A percentile compares a stretch with the other conserved stretches of the same genome.
Evolutionary conservation across 2,329 filamentous ascomycete genomes (phyloP).

Genomic region (Penicillium occitanis): DNA sequence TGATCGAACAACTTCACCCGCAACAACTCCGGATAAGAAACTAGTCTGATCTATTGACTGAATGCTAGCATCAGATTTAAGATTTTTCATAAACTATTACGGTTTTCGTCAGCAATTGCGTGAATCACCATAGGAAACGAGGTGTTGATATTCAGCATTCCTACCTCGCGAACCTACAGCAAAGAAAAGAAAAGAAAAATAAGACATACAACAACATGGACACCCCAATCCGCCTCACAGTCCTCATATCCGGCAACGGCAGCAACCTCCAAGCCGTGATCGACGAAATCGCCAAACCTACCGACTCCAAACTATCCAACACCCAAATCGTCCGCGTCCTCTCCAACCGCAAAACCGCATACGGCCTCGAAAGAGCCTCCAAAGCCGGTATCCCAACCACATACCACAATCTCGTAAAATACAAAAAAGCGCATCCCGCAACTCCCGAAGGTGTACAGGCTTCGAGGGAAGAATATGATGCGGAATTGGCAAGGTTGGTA

Average conservation of each 20-base stretch:
- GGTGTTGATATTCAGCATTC: background rate
- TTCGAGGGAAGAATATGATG: conserved; percentile 70
- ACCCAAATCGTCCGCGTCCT: conserved; percentile 63
- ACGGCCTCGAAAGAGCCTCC: conserved; percentile 62
- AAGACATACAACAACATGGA: conserved; percentile 1
- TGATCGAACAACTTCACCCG: background rate
- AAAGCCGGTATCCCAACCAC: conserved; percentile 66
- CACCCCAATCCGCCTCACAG: conserved; percentile 55
- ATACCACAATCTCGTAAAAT: conserved; percentile 78
- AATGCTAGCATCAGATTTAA: too few relatives aligned
- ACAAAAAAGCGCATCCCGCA: conserved; percentile 67
- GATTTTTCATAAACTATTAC: background rate
- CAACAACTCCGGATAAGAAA: background rate
- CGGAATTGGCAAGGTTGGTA: conserved; percentile 68
- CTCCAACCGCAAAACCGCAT: conserved; percentile 64
- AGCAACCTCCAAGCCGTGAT: conserved; percentile 78
- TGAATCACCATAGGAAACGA: background rate
- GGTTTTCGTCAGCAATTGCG: background rate
- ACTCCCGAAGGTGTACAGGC: conserved; percentile 50
- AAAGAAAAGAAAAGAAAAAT: background rate
- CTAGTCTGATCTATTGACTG: background rate
- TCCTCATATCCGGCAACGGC: conserved; percentile 72
- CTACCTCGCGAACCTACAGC: background rate
- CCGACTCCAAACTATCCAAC: conserved; percentile 49
- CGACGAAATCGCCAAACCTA: conserved; percentile 50